Evolutionary conservation across 177 flowering plant genomes (phyloP), one percentile per base, ranked within the genome.

Genomic region (Vitis hybrid): DNA sequence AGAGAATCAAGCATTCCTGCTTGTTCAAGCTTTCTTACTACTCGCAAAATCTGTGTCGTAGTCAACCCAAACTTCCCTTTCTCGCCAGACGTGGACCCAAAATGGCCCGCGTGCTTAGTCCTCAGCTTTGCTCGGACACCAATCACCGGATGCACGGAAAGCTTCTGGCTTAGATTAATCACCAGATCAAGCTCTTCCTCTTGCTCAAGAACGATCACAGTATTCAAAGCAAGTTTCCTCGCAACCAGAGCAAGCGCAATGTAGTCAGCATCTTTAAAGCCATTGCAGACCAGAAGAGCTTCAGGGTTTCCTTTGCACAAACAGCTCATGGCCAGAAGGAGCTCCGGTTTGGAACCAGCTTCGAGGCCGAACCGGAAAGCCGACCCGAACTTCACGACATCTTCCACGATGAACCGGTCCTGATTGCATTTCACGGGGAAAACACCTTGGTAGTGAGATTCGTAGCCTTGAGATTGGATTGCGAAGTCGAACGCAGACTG

Each of bases 261-360:
- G 75, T 96, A 96, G 76, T 94, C 99, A 0, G 82, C 82, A 63
- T 96, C 99, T 60, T 96, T 96, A 75, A 90, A 96, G 1, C 99
- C 99, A 71, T 96, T 96, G 70, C 99, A 96, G 40, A 96, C 70
- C 59, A 96, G 72, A 19, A 93, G 77, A 6, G 91, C 81, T 1
- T 96, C 98, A 1, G 94, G 82, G 75, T 78, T 86, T 6, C 98
- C 99, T 18, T 85, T 91, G 73, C 97, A 92, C 64, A 96, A 75
- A 64, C 90, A 87, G 77, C 91, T 91, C 99, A 96, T 96, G 2
- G 98, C 91, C 3, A 96, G 76, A 5, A 96, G 89, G 27, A 96
- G 93, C 91, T 96, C 99, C 3, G 99, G 98, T 59, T 96, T 96
- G 32, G 99, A 96, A 24, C 99, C 99, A 6, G 98, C 95, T 66